Base-by-base conservation (phyloP, 2,329 filamentous ascomycete genomes). In the Nemania serpens region DNA sequence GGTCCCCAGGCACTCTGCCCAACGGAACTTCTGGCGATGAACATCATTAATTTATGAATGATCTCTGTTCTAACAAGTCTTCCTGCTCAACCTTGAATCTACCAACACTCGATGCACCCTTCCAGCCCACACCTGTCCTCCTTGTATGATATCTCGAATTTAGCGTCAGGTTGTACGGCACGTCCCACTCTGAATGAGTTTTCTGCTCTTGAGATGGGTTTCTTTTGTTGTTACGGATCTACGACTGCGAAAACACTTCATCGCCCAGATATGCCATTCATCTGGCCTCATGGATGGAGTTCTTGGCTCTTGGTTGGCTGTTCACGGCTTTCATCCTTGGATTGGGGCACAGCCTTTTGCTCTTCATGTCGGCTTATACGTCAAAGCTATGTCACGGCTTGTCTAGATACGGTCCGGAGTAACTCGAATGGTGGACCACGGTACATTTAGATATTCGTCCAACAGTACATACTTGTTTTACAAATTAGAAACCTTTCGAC, bases 381-480 rank as follows among this genome's bases (percentile, higher is more conserved):
- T 69, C 61, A 56, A 64, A 65, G 53, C 61, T 66, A 55, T 66
- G 58, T 64, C 55, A 68, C 60, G 65, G 61, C 63, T 60, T 45
- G 58, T 55, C 60, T 67, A 66, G 65, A 68, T 53, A 59, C 58
- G 63, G 52, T 53, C 52, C 55, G 66, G 62, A 59, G 54, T 62
- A 58, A 58, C 64, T 54, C 55, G 61, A 59, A 51, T 65, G 67
- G 59, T 61, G 59, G 57, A 55, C 62, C 57, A 68, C 45, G 63
- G 62, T 61, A 66, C 58, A 70, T 68, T n/a, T 71, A 71, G 68
- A 71, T 70, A 70, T 41, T 50, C 47, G 58, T 65, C 56, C 64
- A 58, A 66, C n/a, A n/a, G 66, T 70, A 69, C 68, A 71, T 71
- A 71, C 55, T 59, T 59, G 53, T 52, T 55, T 22, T 25, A 48